phyloP scores from a whole-genome alignment of 495 filamentous ascomycete genomes.

The Aspergillus cristatus region DNA sequence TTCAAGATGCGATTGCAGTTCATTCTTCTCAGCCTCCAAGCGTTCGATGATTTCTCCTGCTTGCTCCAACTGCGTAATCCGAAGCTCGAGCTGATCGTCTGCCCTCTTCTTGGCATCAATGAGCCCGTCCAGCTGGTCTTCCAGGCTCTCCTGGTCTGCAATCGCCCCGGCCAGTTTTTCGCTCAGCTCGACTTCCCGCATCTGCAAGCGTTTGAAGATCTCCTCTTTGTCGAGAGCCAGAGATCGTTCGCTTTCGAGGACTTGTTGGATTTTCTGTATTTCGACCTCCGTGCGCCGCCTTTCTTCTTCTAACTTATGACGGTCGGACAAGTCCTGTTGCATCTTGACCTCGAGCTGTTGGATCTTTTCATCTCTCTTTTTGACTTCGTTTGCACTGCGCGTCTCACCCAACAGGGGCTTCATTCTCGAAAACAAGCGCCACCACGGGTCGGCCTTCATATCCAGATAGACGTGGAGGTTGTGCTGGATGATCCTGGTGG shows the following conservation, averaged over 20 bases:
- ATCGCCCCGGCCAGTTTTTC: constrained; percentile 92
- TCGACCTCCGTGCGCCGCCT: constrained; percentile 78
- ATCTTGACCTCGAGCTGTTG: constrained; percentile 74
- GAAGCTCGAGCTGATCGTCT: constrained; percentile 74
- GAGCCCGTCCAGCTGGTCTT: constrained; percentile 85
- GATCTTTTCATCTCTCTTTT: constrained; percentile 89
- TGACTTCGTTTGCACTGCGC: constrained; percentile 81
- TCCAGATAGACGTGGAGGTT: constrained; percentile 87
- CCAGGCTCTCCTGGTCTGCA: constrained; percentile 87
- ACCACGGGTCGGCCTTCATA: constrained; percentile 90
- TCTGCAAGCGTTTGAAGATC: constrained; percentile 90
- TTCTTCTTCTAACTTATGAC: constrained; percentile 83
- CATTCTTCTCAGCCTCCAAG: constrained; percentile 75
- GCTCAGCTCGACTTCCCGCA: constrained; percentile 75
- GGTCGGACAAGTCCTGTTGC: constrained; percentile 62
- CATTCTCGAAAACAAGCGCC: constrained; percentile 92
- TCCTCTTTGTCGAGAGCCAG: constrained; percentile 96
- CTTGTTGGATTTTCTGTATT: constrained; percentile 81
- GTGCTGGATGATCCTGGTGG: constrained; percentile 85
- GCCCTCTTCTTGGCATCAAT: constrained; percentile 83
- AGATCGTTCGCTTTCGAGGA: constrained; percentile 87
- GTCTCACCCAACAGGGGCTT: constrained; percentile 89
- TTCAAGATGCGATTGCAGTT: constrained; percentile 54
- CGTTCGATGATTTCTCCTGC: constrained; percentile 77
- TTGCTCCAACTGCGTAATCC: constrained; percentile 77